These are phyloP conservation scores for Mycena latifolia DNA, from an alignment of 768 basidiomycete genomes.

Conservation along the genomic window DNA sequence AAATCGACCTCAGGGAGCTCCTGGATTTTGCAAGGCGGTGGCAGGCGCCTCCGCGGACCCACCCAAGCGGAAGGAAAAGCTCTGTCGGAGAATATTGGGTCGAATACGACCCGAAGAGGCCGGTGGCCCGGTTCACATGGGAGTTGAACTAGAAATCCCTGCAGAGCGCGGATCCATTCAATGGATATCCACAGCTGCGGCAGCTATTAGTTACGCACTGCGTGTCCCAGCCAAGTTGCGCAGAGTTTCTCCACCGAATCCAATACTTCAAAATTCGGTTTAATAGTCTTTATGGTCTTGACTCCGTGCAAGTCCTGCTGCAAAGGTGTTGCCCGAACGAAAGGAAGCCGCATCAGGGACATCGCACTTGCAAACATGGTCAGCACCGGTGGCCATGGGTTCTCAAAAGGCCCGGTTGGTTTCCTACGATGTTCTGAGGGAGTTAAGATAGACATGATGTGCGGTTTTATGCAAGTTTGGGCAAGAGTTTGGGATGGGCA, in stretches of 20 bases:
- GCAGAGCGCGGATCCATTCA: background rate
- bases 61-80: constrained; percentile 45
- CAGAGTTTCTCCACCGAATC: constrained; percentile 29
- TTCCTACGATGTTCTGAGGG: constrained; percentile 24
- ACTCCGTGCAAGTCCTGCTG: constrained; percentile 30
- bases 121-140: constrained; percentile 33
- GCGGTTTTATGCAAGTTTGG: no score
- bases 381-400: constrained; percentile 35
- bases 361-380: constrained; percentile 34
- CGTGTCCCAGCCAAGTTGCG: constrained; percentile 56
- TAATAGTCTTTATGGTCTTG: constrained; percentile 33
- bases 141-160: constrained; percentile 47
- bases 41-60: constrained; percentile 47
- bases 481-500: no score
- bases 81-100: constrained; percentile 54
- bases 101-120: constrained; percentile 51
- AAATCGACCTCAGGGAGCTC: constrained; percentile 54
- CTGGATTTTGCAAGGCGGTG: constrained; percentile 50
- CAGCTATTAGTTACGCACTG: constrained; percentile 37
- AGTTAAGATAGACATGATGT: constrained; percentile 25
- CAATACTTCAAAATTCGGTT: constrained; percentile 26
- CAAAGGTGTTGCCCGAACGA: constrained; percentile 28
- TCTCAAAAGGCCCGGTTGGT: constrained; percentile 24
- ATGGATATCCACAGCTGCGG: background rate
- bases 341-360: constrained; percentile 30